Base-by-base conservation (phyloP, 169 alveolate species). In the Cryptosporidium xiaoi region DNA sequence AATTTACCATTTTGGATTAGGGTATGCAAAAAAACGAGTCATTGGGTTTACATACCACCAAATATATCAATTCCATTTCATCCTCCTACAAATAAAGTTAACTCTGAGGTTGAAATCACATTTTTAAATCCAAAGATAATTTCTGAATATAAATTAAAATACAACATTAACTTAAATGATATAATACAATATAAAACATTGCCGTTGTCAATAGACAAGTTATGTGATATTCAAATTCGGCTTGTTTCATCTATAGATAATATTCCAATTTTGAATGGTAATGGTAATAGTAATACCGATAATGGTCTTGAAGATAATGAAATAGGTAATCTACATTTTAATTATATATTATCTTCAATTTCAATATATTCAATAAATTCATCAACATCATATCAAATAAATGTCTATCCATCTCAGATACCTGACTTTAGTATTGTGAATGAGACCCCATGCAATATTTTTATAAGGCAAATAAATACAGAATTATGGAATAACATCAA, bases 41-140 rank as follows among this genome's bases (percentile, higher is more conserved):
- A n/a, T 13, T 69, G 83, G 83, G 33, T 55, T 7, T 69, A 53
- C 27, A 69, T 69, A 16, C 83, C 83, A 29, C 67, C 83, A 34
- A 51, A 69, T 36, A 56, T 69, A 3, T 69, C 83, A n/a, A 53
- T 51, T 8, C 83, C 83, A 13, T 69, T 69, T 13, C 83, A 69
- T 20, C 83, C 83, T 31, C 13, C 33, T 20, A 53, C 51, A n/a
- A 69, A 7, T 55, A 69, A 56, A 31, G 83, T 50, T 55, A 27
- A 34, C 0, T 56, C 83, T 18, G n/a, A 34, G 2, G 51, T 69
- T 51, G 83, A 69, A 33, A 44, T 69, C 31, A 53, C 83, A 36
- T 69, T 69, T 69, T 31, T 69, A 46, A 68, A 69, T 69, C 83
- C 83, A 8, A 51, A 51, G n/a, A 33, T 69, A 33, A 29, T 69